These are phyloP conservation scores for Quillaja saponaria DNA, from an alignment of 306 rosid genomes.

Conservation along the genomic window DNA sequence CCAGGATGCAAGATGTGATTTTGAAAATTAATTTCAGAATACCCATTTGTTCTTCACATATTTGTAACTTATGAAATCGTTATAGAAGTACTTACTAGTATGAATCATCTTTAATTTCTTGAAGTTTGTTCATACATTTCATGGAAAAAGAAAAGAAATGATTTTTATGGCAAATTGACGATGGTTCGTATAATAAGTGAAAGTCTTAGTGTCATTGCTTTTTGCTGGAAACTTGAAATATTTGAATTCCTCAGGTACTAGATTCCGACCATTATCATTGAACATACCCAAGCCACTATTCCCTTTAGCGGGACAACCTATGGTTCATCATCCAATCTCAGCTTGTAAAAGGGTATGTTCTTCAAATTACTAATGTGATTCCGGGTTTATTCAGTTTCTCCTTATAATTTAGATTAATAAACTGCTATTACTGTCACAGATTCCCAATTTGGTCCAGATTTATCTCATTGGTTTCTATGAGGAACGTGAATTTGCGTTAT, in stretches of 20 bases:
- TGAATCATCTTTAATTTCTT: background rate
- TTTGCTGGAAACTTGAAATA: slow-evolving; percentile 4
- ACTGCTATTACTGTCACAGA: slow-evolving; percentile 49
- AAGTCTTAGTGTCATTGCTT: background rate
- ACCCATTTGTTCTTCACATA: background rate
- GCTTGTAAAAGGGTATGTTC: slow-evolving; percentile 83
- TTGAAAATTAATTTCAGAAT: background rate
- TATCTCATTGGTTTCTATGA: slow-evolving; percentile 91
- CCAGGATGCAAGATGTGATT: slow-evolving; percentile 11
- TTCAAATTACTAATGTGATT: slow-evolving; percentile 12
- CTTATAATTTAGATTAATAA: slow-evolving; percentile 3
- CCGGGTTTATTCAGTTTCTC: background rate
- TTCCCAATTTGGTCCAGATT: slow-evolving; percentile 80
- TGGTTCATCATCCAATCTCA: slow-evolving; percentile 96
- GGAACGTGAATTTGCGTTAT: slow-evolving; percentile 87
- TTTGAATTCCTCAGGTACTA: slow-evolving; percentile 61
- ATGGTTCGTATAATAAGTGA: slow-evolving; percentile 3
- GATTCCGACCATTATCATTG: slow-evolving; percentile 92
- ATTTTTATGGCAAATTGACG: slow-evolving; percentile 10
- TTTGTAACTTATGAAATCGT: background rate
- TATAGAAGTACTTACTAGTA: too few relatives aligned
- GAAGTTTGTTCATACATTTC: background rate
- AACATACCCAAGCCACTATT: slow-evolving; percentile 91
- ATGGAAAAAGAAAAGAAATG: background rate
- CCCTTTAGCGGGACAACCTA: slow-evolving; percentile 95